Evolutionary conservation across 768 basidiomycete genomes (phyloP).

Genomic region (Phaffia tasmanica): DNA sequence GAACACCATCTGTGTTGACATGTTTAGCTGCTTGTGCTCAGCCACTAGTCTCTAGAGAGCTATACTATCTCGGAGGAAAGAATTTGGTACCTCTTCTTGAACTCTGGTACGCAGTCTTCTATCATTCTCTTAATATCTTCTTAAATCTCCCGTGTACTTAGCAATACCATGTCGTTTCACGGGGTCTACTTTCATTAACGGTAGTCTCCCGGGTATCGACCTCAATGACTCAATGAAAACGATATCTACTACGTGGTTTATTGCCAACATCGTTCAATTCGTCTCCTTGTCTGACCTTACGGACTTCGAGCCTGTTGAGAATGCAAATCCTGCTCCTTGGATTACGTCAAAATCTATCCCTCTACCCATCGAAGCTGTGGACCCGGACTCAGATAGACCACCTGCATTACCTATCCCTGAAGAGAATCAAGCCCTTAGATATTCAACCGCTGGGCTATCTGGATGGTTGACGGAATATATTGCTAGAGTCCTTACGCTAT

Average conservation of each 20-base stretch:
- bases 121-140: conserved; percentile 49
- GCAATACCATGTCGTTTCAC: background rate
- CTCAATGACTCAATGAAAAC: conserved; percentile 39
- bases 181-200: conserved; percentile 40
- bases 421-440: conserved; percentile 25
- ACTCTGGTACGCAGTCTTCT: conserved; percentile 58
- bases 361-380: conserved; percentile 12
- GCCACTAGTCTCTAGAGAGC: conserved; percentile 62
- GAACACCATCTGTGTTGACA: conserved; percentile 75
- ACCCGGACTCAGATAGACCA: conserved; percentile 7
- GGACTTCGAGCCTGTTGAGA: conserved; percentile 53
- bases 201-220: conserved; percentile 50
- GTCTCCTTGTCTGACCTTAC: conserved; percentile 66
- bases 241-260: conserved; percentile 65
- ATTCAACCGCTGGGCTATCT: conserved; percentile 14
- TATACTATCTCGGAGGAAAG: conserved; percentile 67
- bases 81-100: conserved; percentile 68
- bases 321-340: conserved; percentile 44
- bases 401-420: conserved; percentile 14
- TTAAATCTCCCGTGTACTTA: conserved; percentile 44
- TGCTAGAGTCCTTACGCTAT: conserved; percentile 61
- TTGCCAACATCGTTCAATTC: conserved; percentile 58
- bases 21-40: conserved; percentile 70
- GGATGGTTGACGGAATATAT: conserved; percentile 23
- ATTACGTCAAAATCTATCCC: background rate